Evolutionary conservation across 768 basidiomycete genomes (phyloP).

Genomic region (Lentinula edodes): DNA sequence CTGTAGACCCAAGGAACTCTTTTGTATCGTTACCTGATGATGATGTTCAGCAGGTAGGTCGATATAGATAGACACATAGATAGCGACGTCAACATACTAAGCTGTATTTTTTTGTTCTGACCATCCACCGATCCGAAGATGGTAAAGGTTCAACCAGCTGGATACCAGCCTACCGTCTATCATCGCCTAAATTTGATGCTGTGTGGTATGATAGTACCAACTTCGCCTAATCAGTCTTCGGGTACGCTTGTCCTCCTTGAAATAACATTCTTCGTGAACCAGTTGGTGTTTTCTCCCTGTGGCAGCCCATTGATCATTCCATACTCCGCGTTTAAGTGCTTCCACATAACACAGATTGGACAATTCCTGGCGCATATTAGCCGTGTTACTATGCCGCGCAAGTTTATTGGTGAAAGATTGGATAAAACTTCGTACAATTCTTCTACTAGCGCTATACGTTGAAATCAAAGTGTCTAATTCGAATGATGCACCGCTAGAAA

Average conservation of each 20-base stretch:
- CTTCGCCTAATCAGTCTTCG: slow-evolving; percentile 22
- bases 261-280: slow-evolving; percentile 5
- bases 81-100: too few relatives aligned
- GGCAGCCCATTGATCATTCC: slow-evolving; percentile 3
- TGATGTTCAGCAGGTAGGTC: too few relatives aligned
- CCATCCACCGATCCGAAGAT: too few relatives aligned
- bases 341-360: slow-evolving; percentile 19
- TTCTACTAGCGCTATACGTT: slow-evolving; percentile 10
- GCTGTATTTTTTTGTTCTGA: too few relatives aligned
- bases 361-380: slow-evolving; percentile 22
- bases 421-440: slow-evolving; percentile 6
- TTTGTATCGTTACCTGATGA: background rate
- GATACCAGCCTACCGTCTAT: slow-evolving; percentile 11
- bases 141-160: background rate
- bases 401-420: slow-evolving; percentile 19
- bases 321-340: slow-evolving; percentile 1
- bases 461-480: slow-evolving; percentile 2
- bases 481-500: background rate
- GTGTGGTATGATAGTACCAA: slow-evolving; percentile 26
- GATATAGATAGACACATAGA: too few relatives aligned
- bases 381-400: slow-evolving; percentile 21
- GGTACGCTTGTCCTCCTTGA: slow-evolving; percentile 20
- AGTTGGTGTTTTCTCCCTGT: slow-evolving; percentile 3
- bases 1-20: background rate
- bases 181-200: slow-evolving; percentile 26